phyloP scores from a whole-genome alignment of 139 green algal species.

The Auxenochlorella protothecoides region DNA sequence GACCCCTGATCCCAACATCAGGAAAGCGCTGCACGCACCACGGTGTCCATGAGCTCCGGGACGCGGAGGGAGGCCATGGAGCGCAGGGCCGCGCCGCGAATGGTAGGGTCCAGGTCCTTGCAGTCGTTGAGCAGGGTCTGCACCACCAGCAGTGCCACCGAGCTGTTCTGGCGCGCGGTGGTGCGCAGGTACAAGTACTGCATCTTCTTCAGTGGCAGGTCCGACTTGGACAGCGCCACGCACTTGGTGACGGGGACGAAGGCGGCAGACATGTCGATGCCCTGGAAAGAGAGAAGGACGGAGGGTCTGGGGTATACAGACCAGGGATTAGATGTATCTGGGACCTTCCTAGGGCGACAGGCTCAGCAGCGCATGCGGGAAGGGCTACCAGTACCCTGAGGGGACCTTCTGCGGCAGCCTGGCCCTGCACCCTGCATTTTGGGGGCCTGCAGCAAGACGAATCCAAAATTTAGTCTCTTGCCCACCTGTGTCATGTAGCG shows the following conservation, averaged over 20 bases:
- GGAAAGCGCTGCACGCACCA: slow-evolving; percentile 43
- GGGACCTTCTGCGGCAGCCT: too few species aligned
- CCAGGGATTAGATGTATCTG: too few species aligned
- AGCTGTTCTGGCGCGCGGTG: slow-evolving; percentile 52
- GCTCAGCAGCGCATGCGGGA: too few species aligned
- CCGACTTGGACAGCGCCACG: slow-evolving; percentile 22
- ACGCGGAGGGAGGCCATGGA: slow-evolving; percentile 82
- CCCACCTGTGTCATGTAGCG: slow-evolving; percentile 68
- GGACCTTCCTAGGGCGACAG: too few species aligned
- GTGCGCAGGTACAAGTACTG: slow-evolving; percentile 89
- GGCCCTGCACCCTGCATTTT: too few species aligned
- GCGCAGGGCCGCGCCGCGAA: slow-evolving; percentile 85
- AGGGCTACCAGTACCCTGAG: too few species aligned
- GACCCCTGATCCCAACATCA: not conserved
- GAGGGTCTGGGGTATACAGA: too few species aligned
- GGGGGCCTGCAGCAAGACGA: too few species aligned
- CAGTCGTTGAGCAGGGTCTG: slow-evolving; percentile 58
- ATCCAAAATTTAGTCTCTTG: too few species aligned
- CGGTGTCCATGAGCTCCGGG: slow-evolving; percentile 90
- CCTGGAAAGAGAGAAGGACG: slow-evolving; percentile 20
- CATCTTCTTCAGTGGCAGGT: slow-evolving; percentile 83
- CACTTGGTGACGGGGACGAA: slow-evolving; percentile 58
- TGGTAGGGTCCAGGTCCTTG: slow-evolving; percentile 79
- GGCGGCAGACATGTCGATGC: slow-evolving; percentile 87
- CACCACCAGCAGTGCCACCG: slow-evolving; percentile 27